Evolutionary conservation across 2,329 filamentous ascomycete species (phyloP).

Genomic region (Helminthosporium solani): DNA sequence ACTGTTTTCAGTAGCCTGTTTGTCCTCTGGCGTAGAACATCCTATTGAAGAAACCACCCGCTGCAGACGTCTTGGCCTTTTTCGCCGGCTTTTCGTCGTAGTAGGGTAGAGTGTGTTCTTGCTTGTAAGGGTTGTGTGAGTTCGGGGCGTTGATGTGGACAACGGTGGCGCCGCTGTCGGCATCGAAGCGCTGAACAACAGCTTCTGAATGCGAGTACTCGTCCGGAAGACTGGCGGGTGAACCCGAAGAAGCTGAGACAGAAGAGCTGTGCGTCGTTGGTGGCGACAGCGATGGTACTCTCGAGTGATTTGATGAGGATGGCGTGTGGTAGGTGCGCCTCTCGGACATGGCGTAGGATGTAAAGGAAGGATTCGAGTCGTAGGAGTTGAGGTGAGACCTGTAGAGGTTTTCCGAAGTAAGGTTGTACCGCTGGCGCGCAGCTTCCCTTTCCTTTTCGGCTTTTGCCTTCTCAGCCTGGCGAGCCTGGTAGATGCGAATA

Average conservation of each 20-base stretch:
- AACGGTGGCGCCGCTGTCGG: conserved; percentile 44
- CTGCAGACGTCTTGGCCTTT: conserved; percentile 40
- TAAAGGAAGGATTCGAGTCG: conserved; percentile 38
- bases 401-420: conserved; percentile 44
- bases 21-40: conserved; percentile 39
- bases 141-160: conserved; percentile 45
- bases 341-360: conserved; percentile 35
- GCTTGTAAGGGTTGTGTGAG: conserved; percentile 29
- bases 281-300: conserved; percentile 52
- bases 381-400: conserved; percentile 35
- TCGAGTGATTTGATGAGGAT: conserved; percentile 41
- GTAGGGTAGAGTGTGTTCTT: conserved; percentile 38
- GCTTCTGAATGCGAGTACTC: conserved; percentile 30
- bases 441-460: conserved; percentile 47
- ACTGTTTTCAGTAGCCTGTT: conserved; percentile 27
- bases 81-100: conserved; percentile 44
- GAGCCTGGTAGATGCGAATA: conserved; percentile 64
- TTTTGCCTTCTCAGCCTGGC: conserved; percentile 56
- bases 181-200: conserved; percentile 45
- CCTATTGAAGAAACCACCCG: conserved; percentile 41
- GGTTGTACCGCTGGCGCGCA: conserved; percentile 39
- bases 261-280: conserved; percentile 47
- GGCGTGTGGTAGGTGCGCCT: conserved; percentile 29
- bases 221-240: conserved; percentile 37
- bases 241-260: conserved; percentile 34